phyloP scores from a whole-genome alignment of 2,329 filamentous ascomycete species.

The Sclerotiophoma versabilis region DNA sequence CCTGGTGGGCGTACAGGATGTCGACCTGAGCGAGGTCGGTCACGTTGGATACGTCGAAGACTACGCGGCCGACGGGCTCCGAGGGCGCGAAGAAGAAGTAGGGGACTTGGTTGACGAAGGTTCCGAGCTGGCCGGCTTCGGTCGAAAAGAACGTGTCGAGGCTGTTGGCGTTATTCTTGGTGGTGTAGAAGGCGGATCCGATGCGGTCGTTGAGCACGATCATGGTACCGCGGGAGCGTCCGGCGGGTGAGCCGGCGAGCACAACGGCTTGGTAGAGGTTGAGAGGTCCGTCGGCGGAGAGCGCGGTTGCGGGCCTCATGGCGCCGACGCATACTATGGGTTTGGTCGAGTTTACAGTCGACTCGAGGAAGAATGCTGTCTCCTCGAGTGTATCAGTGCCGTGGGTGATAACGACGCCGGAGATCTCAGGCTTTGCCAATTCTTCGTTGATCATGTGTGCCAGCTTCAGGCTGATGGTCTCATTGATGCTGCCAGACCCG shows the following conservation, averaged over 20 bases:
- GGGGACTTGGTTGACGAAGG: constrained; percentile 64
- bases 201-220: constrained; percentile 69
- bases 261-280: constrained; percentile 68
- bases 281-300: constrained; percentile 68
- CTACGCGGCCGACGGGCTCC: constrained; percentile 54
- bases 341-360: constrained; percentile 64
- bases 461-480: constrained; percentile 58
- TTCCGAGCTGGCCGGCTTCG: constrained; percentile 63
- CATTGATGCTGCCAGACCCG: constrained; percentile 52
- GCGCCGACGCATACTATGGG: constrained; percentile 67
- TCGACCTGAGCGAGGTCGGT: constrained; percentile 63
- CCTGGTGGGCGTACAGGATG: constrained; percentile 64
- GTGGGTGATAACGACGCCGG: constrained; percentile 66
- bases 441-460: constrained; percentile 59
- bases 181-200: constrained; percentile 63
- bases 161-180: constrained; percentile 69
- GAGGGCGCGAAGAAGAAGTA: constrained; percentile 66
- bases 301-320: constrained; percentile 68
- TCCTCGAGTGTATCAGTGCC: constrained; percentile 72
- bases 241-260: constrained; percentile 58
- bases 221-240: constrained; percentile 63
- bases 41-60: constrained; percentile 49
- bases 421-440: constrained; percentile 53
- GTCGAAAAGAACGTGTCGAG: constrained; percentile 67
- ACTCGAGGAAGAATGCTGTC: constrained; percentile 68